Evolutionary conservation across 306 rosid genomes (phyloP).

Genomic region (Dalbergia cochinchinensis): DNA sequence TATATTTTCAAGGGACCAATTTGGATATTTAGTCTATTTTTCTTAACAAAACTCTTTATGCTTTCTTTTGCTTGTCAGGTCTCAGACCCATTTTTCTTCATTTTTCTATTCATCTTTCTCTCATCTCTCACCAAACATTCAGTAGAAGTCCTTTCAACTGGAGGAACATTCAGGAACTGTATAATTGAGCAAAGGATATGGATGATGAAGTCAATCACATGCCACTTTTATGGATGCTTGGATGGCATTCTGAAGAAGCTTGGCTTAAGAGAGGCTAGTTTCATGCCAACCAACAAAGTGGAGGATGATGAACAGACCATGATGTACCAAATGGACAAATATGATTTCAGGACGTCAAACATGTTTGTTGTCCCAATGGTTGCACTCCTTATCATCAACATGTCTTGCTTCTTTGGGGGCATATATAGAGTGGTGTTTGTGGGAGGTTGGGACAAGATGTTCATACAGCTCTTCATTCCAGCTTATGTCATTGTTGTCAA

Average conservation of each 20-base stretch:
- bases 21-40: too few relatives aligned
- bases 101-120: conserved; percentile 54
- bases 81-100: conserved; percentile 53
- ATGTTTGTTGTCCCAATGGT: conserved; percentile 63
- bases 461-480: conserved; percentile 45
- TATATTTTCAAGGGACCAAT: too few relatives aligned
- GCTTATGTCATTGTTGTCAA: conserved; percentile 40
- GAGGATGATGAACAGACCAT: conserved; percentile 54
- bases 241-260: conserved; percentile 60
- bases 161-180: conserved; percentile 56
- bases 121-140: conserved; percentile 50
- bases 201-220: conserved; percentile 68
- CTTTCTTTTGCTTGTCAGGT: conserved; percentile 51
- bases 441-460: conserved; percentile 50
- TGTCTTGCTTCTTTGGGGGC: conserved; percentile 53
- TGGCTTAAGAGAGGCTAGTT: conserved; percentile 59
- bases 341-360: conserved; percentile 64
- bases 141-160: conserved; percentile 58
- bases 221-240: conserved; percentile 56
- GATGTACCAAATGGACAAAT: conserved; percentile 59
- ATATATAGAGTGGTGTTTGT: conserved; percentile 43
- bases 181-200: conserved; percentile 66
- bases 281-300: conserved; percentile 68
- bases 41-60: not conserved
- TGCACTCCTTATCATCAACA: conserved; percentile 52